A percentile compares a stretch with the other conserved stretches of the same genome.
Evolutionary conservation across 305 asterid species (phyloP).

Genomic region (Salvia sclarea): DNA sequence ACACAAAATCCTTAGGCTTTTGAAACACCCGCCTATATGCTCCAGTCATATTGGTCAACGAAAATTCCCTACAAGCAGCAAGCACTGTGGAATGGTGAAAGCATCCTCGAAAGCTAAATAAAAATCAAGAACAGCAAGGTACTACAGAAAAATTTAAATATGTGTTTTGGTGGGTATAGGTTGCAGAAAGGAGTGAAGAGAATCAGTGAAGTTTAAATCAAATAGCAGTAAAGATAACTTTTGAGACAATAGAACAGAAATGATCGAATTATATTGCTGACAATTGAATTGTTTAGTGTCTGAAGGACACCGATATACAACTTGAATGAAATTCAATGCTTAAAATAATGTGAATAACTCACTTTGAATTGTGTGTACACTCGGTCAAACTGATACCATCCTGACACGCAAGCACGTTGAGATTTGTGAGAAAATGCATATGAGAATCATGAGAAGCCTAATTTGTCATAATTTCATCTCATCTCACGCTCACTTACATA

Average conservation of each 20-base stretch:
- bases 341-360: slow-evolving; percentile 38
- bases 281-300: background rate
- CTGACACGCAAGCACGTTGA: slow-evolving; percentile 45
- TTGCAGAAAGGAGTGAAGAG: background rate
- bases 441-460: too few relatives aligned
- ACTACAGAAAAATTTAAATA: slow-evolving; percentile 3
- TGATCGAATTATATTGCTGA: background rate
- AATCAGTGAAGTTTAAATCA: background rate
- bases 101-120: slow-evolving; percentile 8
- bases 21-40: slow-evolving; percentile 89
- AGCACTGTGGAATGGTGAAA: slow-evolving; percentile 18
- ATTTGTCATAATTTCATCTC: too few relatives aligned
- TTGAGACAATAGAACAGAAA: background rate
- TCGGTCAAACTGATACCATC: slow-evolving; percentile 77
- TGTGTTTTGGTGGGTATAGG: slow-evolving; percentile 1
- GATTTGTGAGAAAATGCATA: slow-evolving; percentile 26
- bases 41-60: slow-evolving; percentile 83
- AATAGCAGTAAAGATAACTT: background rate
- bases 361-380: slow-evolving; percentile 74
- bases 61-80: slow-evolving; percentile 69
- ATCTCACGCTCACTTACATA: background rate
- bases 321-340: slow-evolving; percentile 8
- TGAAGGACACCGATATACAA: background rate
- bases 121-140: background rate
- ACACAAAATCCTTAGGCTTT: slow-evolving; percentile 81